Conservation (phyloP, 2,329 filamentous ascomycete genomes). For the Leptographium procerum region DNA sequence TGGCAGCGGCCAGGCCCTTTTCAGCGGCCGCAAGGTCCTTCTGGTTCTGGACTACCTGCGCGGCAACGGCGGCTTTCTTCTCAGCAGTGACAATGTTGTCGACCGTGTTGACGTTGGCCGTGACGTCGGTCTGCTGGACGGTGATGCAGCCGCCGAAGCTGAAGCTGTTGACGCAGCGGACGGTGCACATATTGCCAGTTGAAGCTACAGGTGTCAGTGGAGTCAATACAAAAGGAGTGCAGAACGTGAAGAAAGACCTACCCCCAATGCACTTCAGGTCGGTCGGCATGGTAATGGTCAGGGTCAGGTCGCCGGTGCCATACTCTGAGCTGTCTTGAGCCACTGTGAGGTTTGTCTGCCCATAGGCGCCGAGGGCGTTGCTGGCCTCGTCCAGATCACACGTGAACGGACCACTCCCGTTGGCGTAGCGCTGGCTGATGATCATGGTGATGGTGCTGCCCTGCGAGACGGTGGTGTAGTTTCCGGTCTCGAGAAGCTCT, state of each 20-base stretch:
- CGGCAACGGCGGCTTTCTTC: background rate
- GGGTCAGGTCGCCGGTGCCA: constrained; percentile 3
- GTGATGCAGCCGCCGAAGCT: constrained; percentile 4
- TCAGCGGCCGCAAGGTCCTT: background rate
- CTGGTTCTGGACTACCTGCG: constrained; percentile 1
- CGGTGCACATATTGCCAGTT: constrained; percentile 4
- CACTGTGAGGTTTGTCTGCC: constrained; percentile 3
- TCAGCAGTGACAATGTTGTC: background rate
- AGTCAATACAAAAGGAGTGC: too few relatives aligned
- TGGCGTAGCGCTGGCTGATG: constrained; percentile 1
- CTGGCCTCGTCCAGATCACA: constrained; percentile 4
- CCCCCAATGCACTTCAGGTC: constrained; percentile 2
- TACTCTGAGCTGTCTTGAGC: background rate
- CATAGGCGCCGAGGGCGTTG: constrained; percentile 1
- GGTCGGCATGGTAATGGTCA: background rate
- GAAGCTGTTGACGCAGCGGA: constrained; percentile 1
- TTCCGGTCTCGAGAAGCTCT: background rate
- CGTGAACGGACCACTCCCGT: background rate
- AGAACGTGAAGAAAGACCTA: background rate
- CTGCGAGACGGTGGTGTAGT: background rate
- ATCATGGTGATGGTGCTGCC: constrained; percentile 1
- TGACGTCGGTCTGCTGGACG: constrained; percentile 1
- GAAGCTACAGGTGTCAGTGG: background rate
- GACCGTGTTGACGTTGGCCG: background rate
- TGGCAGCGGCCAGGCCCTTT: background rate